Evolutionary conservation across 805 yeast genomes (phyloP), one percentile per base, ranked within the genome.

Genomic region (Osmozyma mogii): DNA sequence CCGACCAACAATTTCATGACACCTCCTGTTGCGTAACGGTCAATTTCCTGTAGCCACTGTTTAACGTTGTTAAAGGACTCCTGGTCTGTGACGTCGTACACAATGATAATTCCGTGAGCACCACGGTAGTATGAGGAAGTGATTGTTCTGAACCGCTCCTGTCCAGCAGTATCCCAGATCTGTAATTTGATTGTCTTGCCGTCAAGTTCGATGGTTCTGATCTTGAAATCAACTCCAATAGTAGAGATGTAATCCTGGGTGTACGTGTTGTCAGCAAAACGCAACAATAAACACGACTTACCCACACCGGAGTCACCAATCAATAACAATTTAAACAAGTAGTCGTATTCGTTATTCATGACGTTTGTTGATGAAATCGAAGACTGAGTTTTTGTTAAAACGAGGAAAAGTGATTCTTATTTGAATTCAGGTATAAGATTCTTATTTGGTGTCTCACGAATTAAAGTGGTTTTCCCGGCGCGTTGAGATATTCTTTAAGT

Each of bases 141-240:
- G 63, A 89, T 89, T 29, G 98, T 92, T 64, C 97, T 79, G 68
- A 92, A 92, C 49, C 98, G 71, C 61, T 92, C 98, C 67, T 92
- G 98, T 27, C 98, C 98, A 9, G 97, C 98, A 33, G 98, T 92
- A 56, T 92, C 98, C 98, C 98, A 92, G 54, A 92, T 89, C 66
- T 92, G 98, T 53, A 92, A 73, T 65, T 92, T 92, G 56, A 92
- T 92, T 31, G 95, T 84, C 68, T 92, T 92, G 43, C 97, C 97
- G 48, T 92, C 96, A 37, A 92, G 70, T 55, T 92, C 97, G 32
- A 83, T 81, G 29, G 92, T 83, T 65, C 87, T 78, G 55, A 82
- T 82, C 55, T 75, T 75, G 70, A 92, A 92, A 58, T 92, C 98
- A 31, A 92, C 97, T 34, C 98, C 98, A 54, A 92, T 92, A 26